Percentiles rank a stretch among this genome's conserved stretches.
Conservation (phyloP, 75 land plant genomes). For the Larix kaempferi region DNA sequence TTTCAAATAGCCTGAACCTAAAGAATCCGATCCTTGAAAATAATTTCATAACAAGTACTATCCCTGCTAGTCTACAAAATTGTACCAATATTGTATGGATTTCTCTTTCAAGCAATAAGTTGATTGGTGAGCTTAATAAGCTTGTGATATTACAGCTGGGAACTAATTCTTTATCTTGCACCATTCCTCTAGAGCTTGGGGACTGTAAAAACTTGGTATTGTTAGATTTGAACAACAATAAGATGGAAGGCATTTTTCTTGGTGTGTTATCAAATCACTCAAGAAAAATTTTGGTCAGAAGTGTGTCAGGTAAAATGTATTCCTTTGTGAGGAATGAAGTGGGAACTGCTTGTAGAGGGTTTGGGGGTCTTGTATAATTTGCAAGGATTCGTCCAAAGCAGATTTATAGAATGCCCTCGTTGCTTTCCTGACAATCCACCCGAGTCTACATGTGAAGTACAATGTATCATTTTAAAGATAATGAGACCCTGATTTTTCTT, state of each 20-base stretch:
- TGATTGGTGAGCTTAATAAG: constrained; percentile 45
- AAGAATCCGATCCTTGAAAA: too few relatives aligned
- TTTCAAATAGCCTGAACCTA: constrained; percentile 26
- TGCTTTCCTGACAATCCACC: too few relatives aligned
- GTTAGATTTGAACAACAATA: constrained; percentile 81
- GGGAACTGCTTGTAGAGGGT: neutral
- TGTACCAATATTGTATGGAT: constrained; percentile 67
- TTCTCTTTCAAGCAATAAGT: constrained; percentile 57
- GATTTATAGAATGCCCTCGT: too few relatives aligned
- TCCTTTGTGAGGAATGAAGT: constrained; percentile 56
- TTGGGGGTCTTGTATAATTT: too few relatives aligned
- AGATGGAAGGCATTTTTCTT: constrained; percentile 62
- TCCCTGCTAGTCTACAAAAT: constrained; percentile 50
- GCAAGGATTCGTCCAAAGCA: too few relatives aligned
- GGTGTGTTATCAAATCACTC: constrained; percentile 47
- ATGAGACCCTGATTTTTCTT: too few relatives aligned
- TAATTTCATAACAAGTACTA: constrained; percentile 50
- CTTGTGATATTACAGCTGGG: constrained; percentile 71
- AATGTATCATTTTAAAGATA: too few relatives aligned
- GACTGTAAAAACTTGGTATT: constrained; percentile 65
- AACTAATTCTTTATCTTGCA: constrained; percentile 70
- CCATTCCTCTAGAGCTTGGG: constrained; percentile 75
- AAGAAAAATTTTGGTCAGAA: constrained; percentile 41
- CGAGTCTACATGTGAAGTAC: too few relatives aligned
- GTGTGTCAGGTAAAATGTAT: constrained; percentile 36